Percentiles rank a stretch among this genome's conserved stretches.
phyloP scores from a whole-genome alignment of 78 protist species.

The Capsaspora owczarzaki region DNA sequence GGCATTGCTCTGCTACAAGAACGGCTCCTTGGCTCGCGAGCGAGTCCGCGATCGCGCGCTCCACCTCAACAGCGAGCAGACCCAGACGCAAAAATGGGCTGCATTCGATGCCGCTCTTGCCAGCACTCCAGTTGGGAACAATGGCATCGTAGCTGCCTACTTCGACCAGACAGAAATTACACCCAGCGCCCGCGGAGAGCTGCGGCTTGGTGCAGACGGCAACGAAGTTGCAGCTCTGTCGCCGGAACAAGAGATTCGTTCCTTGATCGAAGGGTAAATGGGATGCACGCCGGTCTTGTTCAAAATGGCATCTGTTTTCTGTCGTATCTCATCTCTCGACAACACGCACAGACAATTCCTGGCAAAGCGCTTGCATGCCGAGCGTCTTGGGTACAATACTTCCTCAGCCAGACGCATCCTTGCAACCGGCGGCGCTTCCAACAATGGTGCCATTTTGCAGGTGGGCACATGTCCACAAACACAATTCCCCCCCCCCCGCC shows the following conservation, averaged over 20 bases:
- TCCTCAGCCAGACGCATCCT: neutral
- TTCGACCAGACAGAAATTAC: neutral
- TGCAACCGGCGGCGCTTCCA: neutral
- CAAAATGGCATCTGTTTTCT: too few species aligned
- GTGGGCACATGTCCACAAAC: neutral
- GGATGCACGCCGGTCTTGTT: too few species aligned
- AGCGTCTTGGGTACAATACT: neutral
- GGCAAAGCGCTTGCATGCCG: neutral
- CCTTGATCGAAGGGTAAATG: neutral
- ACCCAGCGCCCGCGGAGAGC: neutral
- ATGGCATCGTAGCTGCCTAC: neutral
- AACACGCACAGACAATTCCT: neutral
- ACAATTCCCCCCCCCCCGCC: too few species aligned
- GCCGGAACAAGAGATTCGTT: neutral
- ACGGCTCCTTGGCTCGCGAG: conserved; percentile 19
- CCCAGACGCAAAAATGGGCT: neutral
- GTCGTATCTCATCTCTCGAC: too few species aligned
- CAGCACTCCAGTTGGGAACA: neutral
- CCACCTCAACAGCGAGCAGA: neutral
- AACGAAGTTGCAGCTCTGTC: neutral
- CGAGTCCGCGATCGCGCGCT: neutral
- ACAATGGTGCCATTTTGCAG: neutral
- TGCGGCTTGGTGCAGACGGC: neutral
- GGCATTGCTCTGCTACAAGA: conserved; percentile 25
- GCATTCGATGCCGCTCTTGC: neutral